Conservation (phyloP, 2,329 filamentous ascomycete genomes). For the Stachybotrys elegans region DNA sequence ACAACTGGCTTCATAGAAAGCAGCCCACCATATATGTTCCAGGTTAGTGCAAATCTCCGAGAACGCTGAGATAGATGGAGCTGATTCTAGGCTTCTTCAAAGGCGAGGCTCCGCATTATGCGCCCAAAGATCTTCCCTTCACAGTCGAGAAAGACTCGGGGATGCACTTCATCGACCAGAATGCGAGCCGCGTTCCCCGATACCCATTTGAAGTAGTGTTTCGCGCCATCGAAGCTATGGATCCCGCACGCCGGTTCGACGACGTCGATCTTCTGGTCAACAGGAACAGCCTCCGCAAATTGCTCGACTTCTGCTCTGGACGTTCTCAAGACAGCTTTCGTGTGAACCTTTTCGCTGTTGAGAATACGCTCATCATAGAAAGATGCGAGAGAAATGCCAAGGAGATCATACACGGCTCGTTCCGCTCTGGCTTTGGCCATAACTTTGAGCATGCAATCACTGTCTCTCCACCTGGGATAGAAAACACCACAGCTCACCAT, state of each 20-base stretch:
- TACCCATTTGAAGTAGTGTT: slow-evolving; percentile 23
- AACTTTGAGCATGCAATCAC: slow-evolving; percentile 12
- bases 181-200: slow-evolving; percentile 5
- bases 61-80: no score
- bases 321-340: slow-evolving; percentile 10
- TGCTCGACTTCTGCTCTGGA: slow-evolving; percentile 18
- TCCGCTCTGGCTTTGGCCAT: slow-evolving; percentile 3
- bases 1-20: slow-evolving; percentile 8
- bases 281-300: slow-evolving; percentile 14
- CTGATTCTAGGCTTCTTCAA: no score
- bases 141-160: slow-evolving; percentile 1
- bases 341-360: slow-evolving; percentile 9
- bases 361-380: slow-evolving; percentile 13
- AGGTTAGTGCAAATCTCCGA: no score
- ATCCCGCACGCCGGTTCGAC: slow-evolving; percentile 15
- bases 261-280: slow-evolving; percentile 23
- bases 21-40: slow-evolving; percentile 8
- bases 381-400: slow-evolving; percentile 4
- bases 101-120: no score
- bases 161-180: slow-evolving; percentile 11
- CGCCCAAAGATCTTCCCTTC: slow-evolving; percentile 7
- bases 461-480: slow-evolving; percentile 1
- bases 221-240: slow-evolving; percentile 17
- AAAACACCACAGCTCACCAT: slow-evolving; percentile 7
- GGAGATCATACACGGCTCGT: not conserved